These are phyloP conservation scores for Paragyromitra xinjiangensis DNA, from an alignment of 495 filamentous ascomycete species.

Conservation along the genomic window DNA sequence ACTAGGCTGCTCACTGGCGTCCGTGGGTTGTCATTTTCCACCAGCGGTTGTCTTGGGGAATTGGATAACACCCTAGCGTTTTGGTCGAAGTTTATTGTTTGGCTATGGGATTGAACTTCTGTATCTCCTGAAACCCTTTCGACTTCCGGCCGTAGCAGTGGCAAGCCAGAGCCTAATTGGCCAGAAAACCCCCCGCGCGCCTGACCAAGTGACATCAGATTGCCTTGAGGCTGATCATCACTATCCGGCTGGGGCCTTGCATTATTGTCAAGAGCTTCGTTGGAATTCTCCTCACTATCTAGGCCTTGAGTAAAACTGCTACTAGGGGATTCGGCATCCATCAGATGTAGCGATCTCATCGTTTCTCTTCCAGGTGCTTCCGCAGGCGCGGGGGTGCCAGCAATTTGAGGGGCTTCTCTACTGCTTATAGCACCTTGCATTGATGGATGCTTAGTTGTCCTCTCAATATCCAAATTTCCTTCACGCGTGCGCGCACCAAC, in stretches of 20 bases:
- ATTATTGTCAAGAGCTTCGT: background rate
- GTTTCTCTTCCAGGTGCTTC: background rate
- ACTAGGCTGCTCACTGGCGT: no score
- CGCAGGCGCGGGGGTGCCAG: background rate
- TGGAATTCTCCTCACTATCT: background rate
- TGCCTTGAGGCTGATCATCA: background rate
- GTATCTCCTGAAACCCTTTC: background rate
- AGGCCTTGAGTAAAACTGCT: background rate
- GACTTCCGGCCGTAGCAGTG: background rate
- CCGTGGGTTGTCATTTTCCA: constrained; percentile 17
- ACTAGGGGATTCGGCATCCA: background rate
- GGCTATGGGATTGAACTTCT: background rate
- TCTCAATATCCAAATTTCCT: background rate
- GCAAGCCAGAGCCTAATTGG: background rate
- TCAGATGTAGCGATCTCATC: background rate
- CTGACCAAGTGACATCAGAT: background rate
- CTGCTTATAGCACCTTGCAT: background rate
- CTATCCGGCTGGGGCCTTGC: background rate
- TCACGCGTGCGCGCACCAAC: background rate
- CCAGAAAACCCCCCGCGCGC: background rate
- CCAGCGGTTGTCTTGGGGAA: background rate
- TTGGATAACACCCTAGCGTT: no score
- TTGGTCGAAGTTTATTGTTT: no score
- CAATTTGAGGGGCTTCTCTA: background rate
- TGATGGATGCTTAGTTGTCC: background rate